Conservation (phyloP, 495 filamentous ascomycete species). For the Tuber calosporum region DNA sequence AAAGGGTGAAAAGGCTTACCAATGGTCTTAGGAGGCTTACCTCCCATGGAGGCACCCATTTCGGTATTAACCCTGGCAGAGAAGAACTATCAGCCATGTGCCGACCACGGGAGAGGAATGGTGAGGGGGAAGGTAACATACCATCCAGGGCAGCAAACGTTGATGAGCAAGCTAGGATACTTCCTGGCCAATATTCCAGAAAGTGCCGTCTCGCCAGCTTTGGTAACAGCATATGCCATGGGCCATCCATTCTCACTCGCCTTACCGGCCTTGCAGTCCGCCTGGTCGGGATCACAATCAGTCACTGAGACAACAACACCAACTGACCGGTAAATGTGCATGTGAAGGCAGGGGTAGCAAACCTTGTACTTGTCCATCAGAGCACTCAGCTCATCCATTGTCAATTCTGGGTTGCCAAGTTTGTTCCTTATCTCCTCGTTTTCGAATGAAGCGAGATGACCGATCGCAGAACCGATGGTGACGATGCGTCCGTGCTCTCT, state of each 20-base stretch:
- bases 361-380: conserved; percentile 20
- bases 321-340: background rate
- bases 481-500: conserved; percentile 10
- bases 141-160: conserved; percentile 25
- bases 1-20: background rate
- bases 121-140: background rate
- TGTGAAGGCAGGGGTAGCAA: background rate
- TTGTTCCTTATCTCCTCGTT: conserved; percentile 11
- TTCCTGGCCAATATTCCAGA: conserved; percentile 20
- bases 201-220: conserved; percentile 9
- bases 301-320: background rate
- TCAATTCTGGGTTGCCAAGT: conserved; percentile 3
- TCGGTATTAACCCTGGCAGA: conserved; percentile 16
- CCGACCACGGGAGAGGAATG: background rate
- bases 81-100: background rate
- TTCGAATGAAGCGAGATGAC: conserved; percentile 7
- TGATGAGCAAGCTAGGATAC: conserved; percentile 13
- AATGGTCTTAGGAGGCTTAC: conserved; percentile 17
- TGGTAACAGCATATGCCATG: conserved; percentile 11
- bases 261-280: conserved; percentile 4
- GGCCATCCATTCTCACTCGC: conserved; percentile 16
- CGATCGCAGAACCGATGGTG: conserved; percentile 6
- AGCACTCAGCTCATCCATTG: conserved; percentile 8
- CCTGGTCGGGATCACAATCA: background rate
- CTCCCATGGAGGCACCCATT: conserved; percentile 10